Percentiles rank a stretch among this genome's conserved stretches.
phyloP scores from a whole-genome alignment of 179 eudicot species.

The Beta lomatogona region DNA sequence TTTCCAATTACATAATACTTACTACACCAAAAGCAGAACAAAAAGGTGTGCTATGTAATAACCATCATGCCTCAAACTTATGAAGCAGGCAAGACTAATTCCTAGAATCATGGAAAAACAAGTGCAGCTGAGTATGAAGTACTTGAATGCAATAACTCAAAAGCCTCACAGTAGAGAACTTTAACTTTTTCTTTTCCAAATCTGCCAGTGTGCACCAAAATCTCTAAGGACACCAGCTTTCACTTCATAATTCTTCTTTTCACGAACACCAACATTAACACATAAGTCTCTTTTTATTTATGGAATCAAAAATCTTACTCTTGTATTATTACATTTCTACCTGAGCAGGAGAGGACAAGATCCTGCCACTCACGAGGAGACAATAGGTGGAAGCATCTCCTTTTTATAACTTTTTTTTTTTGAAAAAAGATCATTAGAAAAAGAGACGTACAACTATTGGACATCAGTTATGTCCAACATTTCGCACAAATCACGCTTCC shows the following conservation, averaged over 20 bases:
- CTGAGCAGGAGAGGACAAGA: neutral
- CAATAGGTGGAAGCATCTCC: neutral
- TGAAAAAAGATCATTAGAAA: neutral
- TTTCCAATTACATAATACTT: neutral
- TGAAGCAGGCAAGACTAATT: constrained; percentile 2
- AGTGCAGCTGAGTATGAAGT: neutral
- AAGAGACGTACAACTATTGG: neutral
- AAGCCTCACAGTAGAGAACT: constrained; percentile 1
- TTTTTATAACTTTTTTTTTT: too few relatives aligned
- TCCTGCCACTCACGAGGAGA: neutral
- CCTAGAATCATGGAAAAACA: neutral
- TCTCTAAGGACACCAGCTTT: neutral
- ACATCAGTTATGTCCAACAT: neutral
- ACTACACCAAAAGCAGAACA: neutral
- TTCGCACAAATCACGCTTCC: neutral
- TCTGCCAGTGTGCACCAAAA: neutral
- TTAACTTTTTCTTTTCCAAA: neutral
- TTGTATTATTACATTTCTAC: neutral
- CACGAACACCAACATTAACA: neutral
- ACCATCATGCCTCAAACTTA: neutral
- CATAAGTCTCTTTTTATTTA: too few relatives aligned
- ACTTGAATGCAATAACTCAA: neutral
- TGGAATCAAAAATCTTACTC: neutral
- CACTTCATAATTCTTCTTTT: neutral
- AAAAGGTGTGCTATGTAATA: neutral